A percentile compares a stretch with the other conserved stretches of the same genome.
Conservation (phyloP, 441 rosid genomes). For the Gossypium trilobum region DNA sequence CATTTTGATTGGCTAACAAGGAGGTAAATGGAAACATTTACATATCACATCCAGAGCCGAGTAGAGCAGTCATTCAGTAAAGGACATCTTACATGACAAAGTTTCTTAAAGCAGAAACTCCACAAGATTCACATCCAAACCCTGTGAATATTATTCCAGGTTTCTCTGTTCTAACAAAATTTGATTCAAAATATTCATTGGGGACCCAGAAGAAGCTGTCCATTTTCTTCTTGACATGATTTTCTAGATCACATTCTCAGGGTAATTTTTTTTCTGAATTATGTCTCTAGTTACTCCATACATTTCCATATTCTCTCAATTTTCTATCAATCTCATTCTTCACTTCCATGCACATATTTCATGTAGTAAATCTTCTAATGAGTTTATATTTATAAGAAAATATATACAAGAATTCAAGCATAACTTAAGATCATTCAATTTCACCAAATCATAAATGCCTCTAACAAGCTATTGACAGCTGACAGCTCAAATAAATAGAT, state of each 20-base stretch:
- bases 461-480: neutral
- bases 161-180: neutral
- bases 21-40: neutral
- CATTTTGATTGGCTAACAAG: constrained; percentile 7
- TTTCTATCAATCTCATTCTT: neutral
- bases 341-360: neutral
- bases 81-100: neutral
- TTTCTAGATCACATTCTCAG: neutral
- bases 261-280: neutral
- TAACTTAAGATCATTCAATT: neutral
- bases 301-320: neutral
- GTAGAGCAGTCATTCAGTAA: neutral
- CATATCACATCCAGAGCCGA: neutral
- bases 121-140: neutral
- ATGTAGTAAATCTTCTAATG: neutral
- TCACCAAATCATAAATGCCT: neutral
- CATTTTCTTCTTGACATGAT: neutral
- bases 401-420: neutral
- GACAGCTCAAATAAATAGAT: neutral
- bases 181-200: neutral
- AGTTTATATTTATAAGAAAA: neutral
- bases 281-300: neutral
- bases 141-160: neutral
- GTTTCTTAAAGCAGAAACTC: neutral
- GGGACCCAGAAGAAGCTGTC: neutral